Percentiles rank a stretch among this genome's conserved stretches.
These are phyloP conservation scores for Hypoxylon rickii DNA, from an alignment of 495 filamentous ascomycete species.

Conservation along the genomic window DNA sequence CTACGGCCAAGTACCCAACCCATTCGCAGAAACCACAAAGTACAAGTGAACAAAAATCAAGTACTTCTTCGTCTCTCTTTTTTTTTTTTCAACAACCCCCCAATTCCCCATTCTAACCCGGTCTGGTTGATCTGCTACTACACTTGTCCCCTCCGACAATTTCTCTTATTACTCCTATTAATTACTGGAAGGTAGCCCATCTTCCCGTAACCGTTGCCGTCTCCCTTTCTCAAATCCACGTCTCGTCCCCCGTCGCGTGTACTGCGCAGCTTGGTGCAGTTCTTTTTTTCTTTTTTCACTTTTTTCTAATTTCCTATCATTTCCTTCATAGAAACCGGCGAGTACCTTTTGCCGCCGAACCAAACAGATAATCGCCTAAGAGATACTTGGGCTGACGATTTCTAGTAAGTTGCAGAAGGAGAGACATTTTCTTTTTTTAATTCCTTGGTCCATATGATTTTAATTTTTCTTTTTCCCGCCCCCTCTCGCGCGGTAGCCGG, in stretches of 20 bases:
- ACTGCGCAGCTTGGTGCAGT: slow-evolving; percentile 39
- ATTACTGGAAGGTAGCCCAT: slow-evolving; percentile 40
- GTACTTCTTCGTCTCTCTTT: slow-evolving; percentile 21
- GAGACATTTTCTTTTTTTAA: slow-evolving; percentile 21
- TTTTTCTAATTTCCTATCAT: slow-evolving; percentile 17
- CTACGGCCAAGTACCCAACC: too few relatives aligned
- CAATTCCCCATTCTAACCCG: slow-evolving; percentile 35
- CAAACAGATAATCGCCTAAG: slow-evolving; percentile 13
- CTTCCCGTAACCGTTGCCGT: slow-evolving; percentile 41
- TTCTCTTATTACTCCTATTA: slow-evolving; percentile 43
- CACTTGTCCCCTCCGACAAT: slow-evolving; percentile 41
- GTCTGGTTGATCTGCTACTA: slow-evolving; percentile 37
- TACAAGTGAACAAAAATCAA: too few relatives aligned
- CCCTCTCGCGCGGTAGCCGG: slow-evolving; percentile 21
- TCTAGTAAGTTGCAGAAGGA: slow-evolving; percentile 25
- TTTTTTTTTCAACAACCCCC: slow-evolving; percentile 6
- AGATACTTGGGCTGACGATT: slow-evolving; percentile 21
- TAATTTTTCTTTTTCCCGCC: slow-evolving; percentile 21
- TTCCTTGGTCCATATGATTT: background rate
- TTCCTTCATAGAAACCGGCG: slow-evolving; percentile 27
- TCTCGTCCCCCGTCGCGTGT: slow-evolving; percentile 36
- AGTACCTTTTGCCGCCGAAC: slow-evolving; percentile 18
- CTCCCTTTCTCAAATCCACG: slow-evolving; percentile 36
- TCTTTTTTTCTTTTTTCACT: slow-evolving; percentile 35
- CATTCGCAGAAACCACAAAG: too few relatives aligned